These are phyloP conservation scores for Ophiostoma australiae DNA, from an alignment of 2,329 filamentous ascomycete species.

Conservation along the genomic window DNA sequence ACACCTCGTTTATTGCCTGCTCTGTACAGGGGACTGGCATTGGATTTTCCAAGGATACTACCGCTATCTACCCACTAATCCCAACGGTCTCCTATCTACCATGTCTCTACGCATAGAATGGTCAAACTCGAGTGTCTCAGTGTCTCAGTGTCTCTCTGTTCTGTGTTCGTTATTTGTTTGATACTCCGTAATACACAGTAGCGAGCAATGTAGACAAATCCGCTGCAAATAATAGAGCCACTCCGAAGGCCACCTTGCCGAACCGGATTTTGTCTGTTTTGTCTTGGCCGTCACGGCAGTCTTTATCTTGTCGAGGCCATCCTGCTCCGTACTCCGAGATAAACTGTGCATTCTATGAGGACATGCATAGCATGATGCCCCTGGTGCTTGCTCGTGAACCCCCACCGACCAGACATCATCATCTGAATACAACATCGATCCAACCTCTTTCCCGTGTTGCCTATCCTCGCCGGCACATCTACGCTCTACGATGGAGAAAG, in stretches of 20 bases:
- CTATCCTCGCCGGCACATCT: background rate
- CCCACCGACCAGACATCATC: background rate
- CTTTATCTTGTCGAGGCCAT: background rate
- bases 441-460: constrained; percentile 6
- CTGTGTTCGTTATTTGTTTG: background rate
- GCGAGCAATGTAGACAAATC: too few species aligned
- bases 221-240: background rate
- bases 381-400: too few species aligned
- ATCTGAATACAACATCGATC: background rate
- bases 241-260: background rate
- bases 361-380: too few species aligned
- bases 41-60: background rate
- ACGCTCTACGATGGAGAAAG: background rate
- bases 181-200: background rate
- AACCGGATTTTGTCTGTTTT: background rate
- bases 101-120: too few species aligned
- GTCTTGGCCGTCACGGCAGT: background rate
- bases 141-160: background rate
- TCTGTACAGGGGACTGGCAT: background rate
- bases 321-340: too few species aligned
- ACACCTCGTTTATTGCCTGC: background rate
- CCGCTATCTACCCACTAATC: background rate
- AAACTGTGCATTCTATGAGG: too few species aligned
- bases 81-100: background rate
- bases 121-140: background rate